Evolutionary conservation across 768 basidiomycete species (phyloP).

Genomic region (Boletus reticulatus): DNA sequence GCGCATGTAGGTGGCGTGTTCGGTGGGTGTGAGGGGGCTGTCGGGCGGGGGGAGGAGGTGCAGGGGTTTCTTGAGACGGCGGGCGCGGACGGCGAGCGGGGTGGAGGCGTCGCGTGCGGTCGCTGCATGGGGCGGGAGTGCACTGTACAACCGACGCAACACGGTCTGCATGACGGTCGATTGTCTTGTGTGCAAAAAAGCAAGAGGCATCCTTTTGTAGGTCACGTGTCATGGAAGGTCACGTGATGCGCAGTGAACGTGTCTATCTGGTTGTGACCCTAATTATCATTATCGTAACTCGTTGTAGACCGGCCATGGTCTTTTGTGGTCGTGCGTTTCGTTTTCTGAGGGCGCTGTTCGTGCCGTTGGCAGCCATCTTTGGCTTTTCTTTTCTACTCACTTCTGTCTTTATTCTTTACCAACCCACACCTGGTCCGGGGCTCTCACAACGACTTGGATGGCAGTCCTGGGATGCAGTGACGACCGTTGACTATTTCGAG

Average conservation of each 20-base stretch:
- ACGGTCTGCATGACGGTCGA: conserved; percentile 29
- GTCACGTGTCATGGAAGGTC: neutral
- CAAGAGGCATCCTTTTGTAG: neutral
- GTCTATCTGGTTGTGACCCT: too few relatives aligned
- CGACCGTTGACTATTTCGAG: conserved; percentile 20
- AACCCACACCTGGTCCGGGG: conserved; percentile 73
- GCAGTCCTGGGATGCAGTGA: conserved; percentile 82
- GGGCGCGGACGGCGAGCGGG: conserved; percentile 69
- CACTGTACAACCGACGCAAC: conserved; percentile 44
- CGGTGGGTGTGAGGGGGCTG: conserved; percentile 64
- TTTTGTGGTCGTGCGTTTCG: conserved; percentile 45
- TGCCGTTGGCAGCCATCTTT: conserved; percentile 58
- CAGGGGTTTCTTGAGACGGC: conserved; percentile 53
- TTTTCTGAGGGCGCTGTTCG: conserved; percentile 50
- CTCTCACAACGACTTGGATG: conserved; percentile 73
- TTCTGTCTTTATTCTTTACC: conserved; percentile 78
- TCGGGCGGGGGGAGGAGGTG: conserved; percentile 33
- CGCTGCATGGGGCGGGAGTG: conserved; percentile 45
- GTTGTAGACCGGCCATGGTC: too few relatives aligned
- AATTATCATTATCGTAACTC: too few relatives aligned
- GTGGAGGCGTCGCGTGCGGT: conserved; percentile 65
- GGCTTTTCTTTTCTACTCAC: conserved; percentile 72
- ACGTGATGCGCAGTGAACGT: neutral
- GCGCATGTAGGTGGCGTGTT: conserved; percentile 60
- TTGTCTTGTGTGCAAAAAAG: neutral